A percentile compares a stretch with the other conserved stretches of the same genome.
phyloP scores from a whole-genome alignment of 306 rosid genomes.

The Benincasa hispida region DNA sequence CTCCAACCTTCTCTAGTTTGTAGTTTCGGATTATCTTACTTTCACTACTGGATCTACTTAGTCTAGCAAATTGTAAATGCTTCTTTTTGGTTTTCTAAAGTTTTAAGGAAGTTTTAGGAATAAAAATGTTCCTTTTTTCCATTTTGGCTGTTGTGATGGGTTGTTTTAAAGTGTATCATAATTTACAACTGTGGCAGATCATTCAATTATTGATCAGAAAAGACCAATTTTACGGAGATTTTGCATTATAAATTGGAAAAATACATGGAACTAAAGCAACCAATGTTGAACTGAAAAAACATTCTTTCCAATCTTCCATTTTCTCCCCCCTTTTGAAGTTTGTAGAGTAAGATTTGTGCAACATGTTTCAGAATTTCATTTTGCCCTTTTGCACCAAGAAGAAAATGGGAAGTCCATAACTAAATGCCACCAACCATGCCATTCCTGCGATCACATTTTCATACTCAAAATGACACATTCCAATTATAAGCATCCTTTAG shows the following conservation, averaged over 20 bases:
- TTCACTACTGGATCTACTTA: background rate
- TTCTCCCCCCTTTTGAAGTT: background rate
- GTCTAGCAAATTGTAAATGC: background rate
- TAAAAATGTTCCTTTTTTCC: background rate
- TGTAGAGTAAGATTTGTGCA: background rate
- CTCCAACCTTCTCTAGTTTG: background rate
- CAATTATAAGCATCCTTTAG: background rate
- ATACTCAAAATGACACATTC: background rate
- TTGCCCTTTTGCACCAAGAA: conserved; percentile 34
- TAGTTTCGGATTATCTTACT: background rate
- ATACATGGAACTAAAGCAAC: background rate
- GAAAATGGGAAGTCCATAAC: conserved; percentile 41
- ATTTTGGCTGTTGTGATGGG: background rate
- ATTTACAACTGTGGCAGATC: background rate
- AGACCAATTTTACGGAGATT: background rate
- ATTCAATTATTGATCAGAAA: background rate
- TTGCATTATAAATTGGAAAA: background rate
- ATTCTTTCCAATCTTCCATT: background rate
- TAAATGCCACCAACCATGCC: conserved; percentile 34
- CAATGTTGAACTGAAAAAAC: background rate
- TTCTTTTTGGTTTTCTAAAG: background rate
- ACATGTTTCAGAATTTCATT: conserved; percentile 23
- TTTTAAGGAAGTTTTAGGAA: conserved; percentile 3
- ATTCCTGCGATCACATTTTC: conserved; percentile 29
- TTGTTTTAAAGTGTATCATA: background rate